Percentiles rank a stretch among this genome's conserved stretches.
These are phyloP conservation scores for Pachysolen tannophilus DNA, from an alignment of 805 yeast genomes.

Conservation along the genomic window DNA sequence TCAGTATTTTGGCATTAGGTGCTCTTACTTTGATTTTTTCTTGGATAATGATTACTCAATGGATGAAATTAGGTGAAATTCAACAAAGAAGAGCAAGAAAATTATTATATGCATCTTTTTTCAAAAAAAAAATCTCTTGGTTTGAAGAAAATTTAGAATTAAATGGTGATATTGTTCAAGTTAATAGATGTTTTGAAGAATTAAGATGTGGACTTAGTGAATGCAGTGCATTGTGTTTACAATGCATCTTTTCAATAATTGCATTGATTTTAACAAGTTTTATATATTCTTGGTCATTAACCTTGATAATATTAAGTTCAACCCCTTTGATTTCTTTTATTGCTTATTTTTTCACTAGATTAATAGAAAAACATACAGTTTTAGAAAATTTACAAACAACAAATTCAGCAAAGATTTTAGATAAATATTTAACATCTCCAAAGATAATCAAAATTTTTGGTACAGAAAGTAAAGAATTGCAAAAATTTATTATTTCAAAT, in stretches of 20 bases:
- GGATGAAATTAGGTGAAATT: constrained; percentile 68
- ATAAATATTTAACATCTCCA: constrained; percentile 63
- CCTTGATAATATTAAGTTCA: constrained; percentile 67
- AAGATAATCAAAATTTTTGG: constrained; percentile 53
- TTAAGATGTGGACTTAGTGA: constrained; percentile 61
- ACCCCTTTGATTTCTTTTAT: constrained; percentile 56
- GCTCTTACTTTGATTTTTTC: constrained; percentile 32
- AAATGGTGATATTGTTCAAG: constrained; percentile 57
- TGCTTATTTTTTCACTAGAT: constrained; percentile 41
- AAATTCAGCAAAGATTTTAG: constrained; percentile 48
- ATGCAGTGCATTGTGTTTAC: constrained; percentile 48
- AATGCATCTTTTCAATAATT: constrained; percentile 42
- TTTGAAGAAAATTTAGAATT: constrained; percentile 48
- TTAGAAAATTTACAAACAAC: constrained; percentile 52
- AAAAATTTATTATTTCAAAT: constrained; percentile 28
- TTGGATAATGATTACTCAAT: constrained; percentile 50
- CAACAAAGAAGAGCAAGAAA: constrained; percentile 54
- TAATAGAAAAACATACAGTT: constrained; percentile 40
- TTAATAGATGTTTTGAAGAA: constrained; percentile 71
- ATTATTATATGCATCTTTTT: constrained; percentile 32
- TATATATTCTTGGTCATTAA: constrained; percentile 76
- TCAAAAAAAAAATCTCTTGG: constrained; percentile 49
- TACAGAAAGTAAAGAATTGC: constrained; percentile 45
- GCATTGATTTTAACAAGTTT: constrained; percentile 60
- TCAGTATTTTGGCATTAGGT: constrained; percentile 37